Evolutionary conservation across 169 alveolate species (phyloP), one percentile per base, ranked within the genome.

Genomic region (Plasmodium gaboni): DNA sequence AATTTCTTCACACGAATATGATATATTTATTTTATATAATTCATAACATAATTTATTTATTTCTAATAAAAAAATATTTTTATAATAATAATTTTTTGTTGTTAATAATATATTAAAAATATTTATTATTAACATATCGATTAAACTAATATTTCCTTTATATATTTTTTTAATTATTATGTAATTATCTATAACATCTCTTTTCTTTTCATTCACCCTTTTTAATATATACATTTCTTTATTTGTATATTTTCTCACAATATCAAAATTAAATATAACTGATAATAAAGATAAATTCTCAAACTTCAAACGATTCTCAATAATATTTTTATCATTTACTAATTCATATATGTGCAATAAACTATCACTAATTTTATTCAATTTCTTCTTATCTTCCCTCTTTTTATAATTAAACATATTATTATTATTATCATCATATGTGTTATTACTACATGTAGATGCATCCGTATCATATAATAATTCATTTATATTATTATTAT

Each of bases 41-140:
- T 50, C 67, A 5, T 15, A 8, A 17, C 63, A 48, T 22, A 64
- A 13, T 1, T 24, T 78, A 50, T 48, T 65, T 24, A 78, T 9
- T 8, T 9, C 67, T 46, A 57, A n/a, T 24, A 51, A 42, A 38
- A 78, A 28, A 78, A 17, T 12, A 2, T 78, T 76, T 17, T 13
- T 50, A 48, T 59, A 42, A 65, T 69, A 5, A 28, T 78, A 53
- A 17, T 65, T 48, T 38, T 38, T 38, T 5, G 46, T 19, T 61
- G 55, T 55, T 44, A 78, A 78, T 50, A 78, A 64, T 57, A 78
- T 19, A 65, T 78, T 78, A 61, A 78, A 78, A 17, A 78, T 15
- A 42, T 78, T 78, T 26, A 78, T 26, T n/a, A 78, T 42, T 17
- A 78, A 78, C 60, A 78, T 46, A 65, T 78, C 89, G 3, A 78